phyloP scores from a whole-genome alignment of 2,329 filamentous ascomycete genomes.

The Helicocarpus griseus region DNA sequence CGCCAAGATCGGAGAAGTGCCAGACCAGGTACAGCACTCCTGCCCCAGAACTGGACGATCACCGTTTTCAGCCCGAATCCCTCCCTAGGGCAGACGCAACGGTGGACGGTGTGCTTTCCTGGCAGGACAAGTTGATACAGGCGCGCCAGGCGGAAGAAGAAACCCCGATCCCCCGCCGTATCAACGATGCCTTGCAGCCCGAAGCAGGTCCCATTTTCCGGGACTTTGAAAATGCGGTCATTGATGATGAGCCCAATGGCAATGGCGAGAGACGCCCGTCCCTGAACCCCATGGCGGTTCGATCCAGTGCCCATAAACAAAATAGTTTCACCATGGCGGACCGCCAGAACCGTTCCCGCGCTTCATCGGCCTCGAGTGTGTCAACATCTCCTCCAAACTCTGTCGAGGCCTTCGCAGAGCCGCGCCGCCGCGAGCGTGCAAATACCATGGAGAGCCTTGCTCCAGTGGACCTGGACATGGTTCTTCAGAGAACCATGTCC shows the following conservation, averaged over 20 bases:
- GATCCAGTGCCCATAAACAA: slow-evolving; percentile 25
- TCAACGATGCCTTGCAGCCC: slow-evolving; percentile 35
- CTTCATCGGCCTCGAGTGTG: slow-evolving; percentile 48
- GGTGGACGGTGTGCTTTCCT: slow-evolving; percentile 37
- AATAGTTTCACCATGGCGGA: slow-evolving; percentile 31
- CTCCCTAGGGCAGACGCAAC: slow-evolving; percentile 23
- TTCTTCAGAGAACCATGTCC: slow-evolving; percentile 62
- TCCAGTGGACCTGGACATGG: slow-evolving; percentile 46
- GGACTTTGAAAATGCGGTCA: slow-evolving; percentile 79
- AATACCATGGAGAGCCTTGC: slow-evolving; percentile 54
- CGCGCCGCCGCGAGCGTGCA: slow-evolving; percentile 70
- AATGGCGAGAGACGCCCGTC: slow-evolving; percentile 32
- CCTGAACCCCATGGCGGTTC: slow-evolving; percentile 31
- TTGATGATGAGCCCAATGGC: slow-evolving; percentile 51
- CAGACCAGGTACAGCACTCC: slow-evolving; percentile 55
- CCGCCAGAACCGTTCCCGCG: slow-evolving; percentile 32
- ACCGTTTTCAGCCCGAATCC: slow-evolving; percentile 49
- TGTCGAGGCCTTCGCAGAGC: slow-evolving; percentile 91
- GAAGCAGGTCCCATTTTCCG: slow-evolving; percentile 47
- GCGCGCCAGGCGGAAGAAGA: neutral
- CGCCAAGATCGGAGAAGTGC: slow-evolving; percentile 54
- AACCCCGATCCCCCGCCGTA: slow-evolving; percentile 36
- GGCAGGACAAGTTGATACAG: slow-evolving; percentile 1
- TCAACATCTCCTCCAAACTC: slow-evolving; percentile 88
- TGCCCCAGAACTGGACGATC: slow-evolving; percentile 68